Evolutionary conservation across 2,329 filamentous ascomycete species (phyloP).

Genomic region (Fusarium longipes): DNA sequence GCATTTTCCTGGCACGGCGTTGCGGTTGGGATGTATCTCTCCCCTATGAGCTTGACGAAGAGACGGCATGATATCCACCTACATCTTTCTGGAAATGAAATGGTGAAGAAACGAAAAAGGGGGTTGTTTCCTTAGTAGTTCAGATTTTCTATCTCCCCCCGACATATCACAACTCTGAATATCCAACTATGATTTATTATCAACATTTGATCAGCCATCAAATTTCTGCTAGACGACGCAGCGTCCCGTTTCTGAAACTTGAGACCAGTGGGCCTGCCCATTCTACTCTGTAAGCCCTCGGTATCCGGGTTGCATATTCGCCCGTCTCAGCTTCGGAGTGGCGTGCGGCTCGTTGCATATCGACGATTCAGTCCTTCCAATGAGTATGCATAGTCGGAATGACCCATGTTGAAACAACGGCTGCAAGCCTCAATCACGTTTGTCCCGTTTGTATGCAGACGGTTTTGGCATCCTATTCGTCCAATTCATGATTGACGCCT

Average conservation of each 20-base stretch:
- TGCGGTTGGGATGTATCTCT: slow-evolving; percentile 50
- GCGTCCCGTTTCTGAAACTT: background rate
- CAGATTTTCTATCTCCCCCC: slow-evolving; percentile 34
- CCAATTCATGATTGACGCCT: slow-evolving; percentile 2
- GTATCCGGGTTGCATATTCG: slow-evolving; percentile 16
- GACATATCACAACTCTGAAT: slow-evolving; percentile 33
- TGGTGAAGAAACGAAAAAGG: slow-evolving; percentile 32
- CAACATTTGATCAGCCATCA: background rate
- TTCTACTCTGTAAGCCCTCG: slow-evolving; percentile 12
- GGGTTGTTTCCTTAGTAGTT: slow-evolving; percentile 40
- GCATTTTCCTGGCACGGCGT: slow-evolving; percentile 51
- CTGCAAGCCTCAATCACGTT: slow-evolving; percentile 27
- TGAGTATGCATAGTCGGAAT: slow-evolving; percentile 37
- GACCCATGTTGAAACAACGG: slow-evolving; percentile 35
- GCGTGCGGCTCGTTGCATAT: slow-evolving; percentile 41
- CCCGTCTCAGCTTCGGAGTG: slow-evolving; percentile 25
- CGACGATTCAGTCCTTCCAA: slow-evolving; percentile 12
- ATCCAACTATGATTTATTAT: slow-evolving; percentile 1
- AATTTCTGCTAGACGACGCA: background rate
- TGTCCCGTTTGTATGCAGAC: slow-evolving; percentile 18
- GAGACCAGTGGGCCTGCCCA: background rate
- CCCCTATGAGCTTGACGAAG: slow-evolving; percentile 55
- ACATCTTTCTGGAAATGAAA: slow-evolving; percentile 38
- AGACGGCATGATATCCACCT: slow-evolving; percentile 56
- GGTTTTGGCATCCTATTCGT: slow-evolving; percentile 13